A percentile compares a stretch with the other conserved stretches of the same genome.
Evolutionary conservation across 495 filamentous ascomycete genomes (phyloP).

Genomic region (Penicillium paxilli): DNA sequence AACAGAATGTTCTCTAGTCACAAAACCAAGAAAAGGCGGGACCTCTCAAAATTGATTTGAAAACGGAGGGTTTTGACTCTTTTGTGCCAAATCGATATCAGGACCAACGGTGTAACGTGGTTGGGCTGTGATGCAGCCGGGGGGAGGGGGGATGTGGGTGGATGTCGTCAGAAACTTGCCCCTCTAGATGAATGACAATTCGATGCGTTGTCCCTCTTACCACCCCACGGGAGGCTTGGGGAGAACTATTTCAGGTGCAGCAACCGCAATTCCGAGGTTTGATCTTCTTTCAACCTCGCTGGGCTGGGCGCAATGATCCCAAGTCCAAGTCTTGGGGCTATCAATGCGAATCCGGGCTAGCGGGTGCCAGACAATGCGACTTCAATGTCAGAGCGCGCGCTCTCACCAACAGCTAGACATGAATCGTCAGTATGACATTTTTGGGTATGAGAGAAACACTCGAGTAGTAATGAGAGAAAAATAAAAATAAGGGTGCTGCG

Average conservation of each 20-base stretch:
- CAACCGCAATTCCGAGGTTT: conserved; percentile 2
- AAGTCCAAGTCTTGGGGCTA: conserved; percentile 28
- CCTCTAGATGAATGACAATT: conserved; percentile 36
- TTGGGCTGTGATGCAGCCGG: conserved; percentile 53
- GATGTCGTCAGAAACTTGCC: conserved; percentile 17
- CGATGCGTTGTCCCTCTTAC: conserved; percentile 50
- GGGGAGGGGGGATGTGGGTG: too few relatives aligned
- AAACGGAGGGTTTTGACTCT: conserved; percentile 38
- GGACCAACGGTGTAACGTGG: conserved; percentile 48
- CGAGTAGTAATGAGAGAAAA: too few relatives aligned
- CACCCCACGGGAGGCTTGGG: conserved; percentile 31
- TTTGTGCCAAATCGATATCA: conserved; percentile 40
- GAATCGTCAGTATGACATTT: too few relatives aligned
- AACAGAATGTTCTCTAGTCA: conserved; percentile 11
- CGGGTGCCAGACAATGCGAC: conserved; percentile 17
- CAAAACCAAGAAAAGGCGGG: conserved; percentile 17
- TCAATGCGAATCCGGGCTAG: conserved; percentile 28
- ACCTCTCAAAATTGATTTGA: conserved; percentile 30
- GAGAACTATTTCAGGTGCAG: conserved; percentile 24
- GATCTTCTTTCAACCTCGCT: conserved; percentile 1
- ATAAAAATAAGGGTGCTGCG: too few relatives aligned
- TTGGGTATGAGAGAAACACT: too few relatives aligned
- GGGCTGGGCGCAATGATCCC: background rate
- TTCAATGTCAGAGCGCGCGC: conserved; percentile 27
- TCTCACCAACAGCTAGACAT: too few relatives aligned